phyloP scores from a whole-genome alignment of 768 basidiomycete species.

The Tylopilus subfusipes region DNA sequence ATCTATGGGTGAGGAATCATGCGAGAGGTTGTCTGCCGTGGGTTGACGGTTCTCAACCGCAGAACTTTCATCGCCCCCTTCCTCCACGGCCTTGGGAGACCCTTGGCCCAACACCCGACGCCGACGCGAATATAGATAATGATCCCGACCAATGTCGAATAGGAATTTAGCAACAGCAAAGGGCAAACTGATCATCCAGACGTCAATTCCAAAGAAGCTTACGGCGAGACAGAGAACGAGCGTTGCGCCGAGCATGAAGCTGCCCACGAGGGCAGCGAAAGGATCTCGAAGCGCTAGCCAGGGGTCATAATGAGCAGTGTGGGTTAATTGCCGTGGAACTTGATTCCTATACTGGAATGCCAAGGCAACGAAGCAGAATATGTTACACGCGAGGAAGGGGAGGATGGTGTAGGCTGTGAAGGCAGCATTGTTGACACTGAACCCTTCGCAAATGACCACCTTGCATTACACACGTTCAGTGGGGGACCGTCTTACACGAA shows the following conservation, averaged over 20 bases:
- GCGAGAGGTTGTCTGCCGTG: background rate
- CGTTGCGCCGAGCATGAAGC: slow-evolving; percentile 59
- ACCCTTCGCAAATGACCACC: slow-evolving; percentile 85
- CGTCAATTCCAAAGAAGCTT: slow-evolving; percentile 73
- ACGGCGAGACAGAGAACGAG: slow-evolving; percentile 73
- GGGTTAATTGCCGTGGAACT: slow-evolving; percentile 49
- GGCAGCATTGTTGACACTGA: slow-evolving; percentile 69
- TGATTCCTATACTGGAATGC: slow-evolving; percentile 54
- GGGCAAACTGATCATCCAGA: slow-evolving; percentile 83
- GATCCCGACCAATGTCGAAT: slow-evolving; percentile 63
- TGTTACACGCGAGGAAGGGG: slow-evolving; percentile 66
- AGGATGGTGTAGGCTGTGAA: slow-evolving; percentile 84
- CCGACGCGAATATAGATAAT: slow-evolving; percentile 38
- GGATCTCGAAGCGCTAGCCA: slow-evolving; percentile 70
- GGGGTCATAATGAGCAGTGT: slow-evolving; percentile 41
- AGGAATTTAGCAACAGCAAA: slow-evolving; percentile 71
- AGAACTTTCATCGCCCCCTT: background rate
- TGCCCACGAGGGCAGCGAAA: slow-evolving; percentile 70
- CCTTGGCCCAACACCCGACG: slow-evolving; percentile 18
- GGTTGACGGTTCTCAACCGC: background rate
- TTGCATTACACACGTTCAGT: background rate
- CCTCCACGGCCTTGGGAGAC: background rate
- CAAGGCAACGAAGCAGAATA: slow-evolving; percentile 60
- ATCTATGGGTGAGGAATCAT: background rate
- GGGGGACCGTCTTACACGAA: background rate